Evolutionary conservation across 1,284 basidiomycete species (phyloP), one percentile per base, ranked within the genome.

Genomic region (Peniophora sp.): DNA sequence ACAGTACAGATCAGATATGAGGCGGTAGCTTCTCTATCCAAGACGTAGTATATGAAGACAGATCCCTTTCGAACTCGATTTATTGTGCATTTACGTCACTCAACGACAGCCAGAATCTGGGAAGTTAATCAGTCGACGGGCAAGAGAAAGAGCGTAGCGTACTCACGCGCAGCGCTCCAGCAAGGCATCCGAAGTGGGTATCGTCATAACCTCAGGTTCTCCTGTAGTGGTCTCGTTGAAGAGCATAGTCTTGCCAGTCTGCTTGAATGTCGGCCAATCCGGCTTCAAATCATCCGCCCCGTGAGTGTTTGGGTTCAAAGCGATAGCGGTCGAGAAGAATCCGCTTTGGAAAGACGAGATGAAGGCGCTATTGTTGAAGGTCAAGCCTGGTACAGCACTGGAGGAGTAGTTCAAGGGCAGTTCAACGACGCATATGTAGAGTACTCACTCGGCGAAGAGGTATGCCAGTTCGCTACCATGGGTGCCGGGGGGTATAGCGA

Each of bases 251-350:
- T 22, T n/a, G 3, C 14, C 14, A 24, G 20, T 22, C 2, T 43
- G 46, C 8, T 50, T 48, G 67, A 66, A 70, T 3, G 44, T 32
- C 14, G 49, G 23, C 49, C 49, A 50, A 16, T 44, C 3, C 2
- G 49, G 39, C 12, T 2, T 67, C 65, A 2, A 64, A 2, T 59
- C 50, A 0, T 57, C 48, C 52, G 61, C 51, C 17, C 59, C 52
- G 50, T 73, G 70, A 20, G 58, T 47, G 48, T 73, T 73, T 2
- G 72, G 69, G 53, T 73, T 58, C 20, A 63, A 56, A 0, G 63
- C 59, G 44, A 65, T 55, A 0, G 57, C 68, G 45, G 74, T 67
- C 45, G 67, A 60, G n/a, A 70, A 51, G 63, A 74, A 75, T 0
- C 66, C 63, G 49, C 68, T 63, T 3, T 68, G 57, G 49, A 75